Conservation (phyloP, 2,329 filamentous ascomycete genomes). For the Aspergillus fischeri region DNA sequence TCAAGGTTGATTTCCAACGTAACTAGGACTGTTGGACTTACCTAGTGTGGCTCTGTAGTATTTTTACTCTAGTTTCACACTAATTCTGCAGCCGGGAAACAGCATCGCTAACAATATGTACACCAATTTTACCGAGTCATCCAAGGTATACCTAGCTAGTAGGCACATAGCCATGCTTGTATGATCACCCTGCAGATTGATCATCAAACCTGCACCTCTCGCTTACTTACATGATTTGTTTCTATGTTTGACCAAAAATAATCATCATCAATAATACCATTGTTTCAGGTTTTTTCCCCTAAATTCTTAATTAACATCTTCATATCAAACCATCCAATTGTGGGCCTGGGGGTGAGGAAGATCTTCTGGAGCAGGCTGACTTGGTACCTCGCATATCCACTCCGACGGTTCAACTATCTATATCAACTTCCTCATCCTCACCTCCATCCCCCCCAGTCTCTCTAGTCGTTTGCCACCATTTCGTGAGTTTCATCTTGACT, state of each 20-base stretch:
- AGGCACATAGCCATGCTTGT: constrained; percentile 14
- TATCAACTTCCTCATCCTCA: constrained; percentile 1
- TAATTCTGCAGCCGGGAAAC: background rate
- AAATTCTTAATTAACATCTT: background rate
- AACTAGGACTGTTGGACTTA: background rate
- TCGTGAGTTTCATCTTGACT: constrained; percentile 11
- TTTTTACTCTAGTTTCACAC: background rate
- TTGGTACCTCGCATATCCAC: background rate
- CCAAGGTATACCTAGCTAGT: background rate
- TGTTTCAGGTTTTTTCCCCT: constrained; percentile 1
- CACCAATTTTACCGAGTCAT: background rate
- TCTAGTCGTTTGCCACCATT: constrained; percentile 1
- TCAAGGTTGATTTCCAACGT: background rate
- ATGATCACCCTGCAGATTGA: constrained; percentile 18
- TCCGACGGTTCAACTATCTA: background rate
- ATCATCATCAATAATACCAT: background rate
- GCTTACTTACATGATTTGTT: constrained; percentile 3
- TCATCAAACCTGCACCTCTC: constrained; percentile 5
- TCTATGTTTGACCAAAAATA: constrained; percentile 1
- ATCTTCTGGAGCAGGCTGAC: background rate
- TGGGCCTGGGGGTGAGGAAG: background rate
- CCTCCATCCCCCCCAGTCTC: background rate
- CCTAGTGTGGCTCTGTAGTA: background rate
- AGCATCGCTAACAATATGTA: background rate
- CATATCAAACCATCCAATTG: background rate